Percentiles rank a stretch among this genome's conserved stretches.
Evolutionary conservation across 495 filamentous ascomycete genomes (phyloP).

Genomic region (Clavariopsis aquatica): DNA sequence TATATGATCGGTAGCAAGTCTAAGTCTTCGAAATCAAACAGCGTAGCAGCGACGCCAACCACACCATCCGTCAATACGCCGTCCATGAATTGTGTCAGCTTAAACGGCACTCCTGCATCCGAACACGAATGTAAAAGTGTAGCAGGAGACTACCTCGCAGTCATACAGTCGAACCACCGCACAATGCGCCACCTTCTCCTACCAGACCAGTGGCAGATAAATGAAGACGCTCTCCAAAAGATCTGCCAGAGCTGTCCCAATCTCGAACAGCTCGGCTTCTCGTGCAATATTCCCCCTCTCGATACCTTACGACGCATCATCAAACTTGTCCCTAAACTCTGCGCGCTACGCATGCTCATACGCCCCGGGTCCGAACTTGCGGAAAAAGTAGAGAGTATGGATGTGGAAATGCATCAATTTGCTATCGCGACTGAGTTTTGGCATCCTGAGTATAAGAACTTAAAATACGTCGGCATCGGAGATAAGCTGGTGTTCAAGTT

Average conservation of each 20-base stretch:
- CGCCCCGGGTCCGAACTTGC: constrained; percentile 29
- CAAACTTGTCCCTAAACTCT: constrained; percentile 40
- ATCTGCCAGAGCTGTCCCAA: constrained; percentile 59
- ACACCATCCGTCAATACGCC: constrained; percentile 21
- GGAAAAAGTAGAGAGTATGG: constrained; percentile 32
- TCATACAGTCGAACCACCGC: constrained; percentile 47
- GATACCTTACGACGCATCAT: constrained; percentile 37
- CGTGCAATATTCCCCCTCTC: constrained; percentile 20
- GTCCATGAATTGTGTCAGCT: neutral
- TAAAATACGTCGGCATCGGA: constrained; percentile 42
- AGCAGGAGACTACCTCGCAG: constrained; percentile 41
- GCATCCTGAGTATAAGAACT: constrained; percentile 30
- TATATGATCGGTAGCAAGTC: constrained; percentile 37
- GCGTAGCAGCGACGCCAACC: constrained; percentile 25
- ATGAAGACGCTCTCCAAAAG: constrained; percentile 50
- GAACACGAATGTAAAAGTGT: constrained; percentile 31
- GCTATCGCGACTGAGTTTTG: constrained; percentile 33
- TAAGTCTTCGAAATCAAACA: constrained; percentile 20
- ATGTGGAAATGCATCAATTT: constrained; percentile 37
- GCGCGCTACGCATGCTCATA: constrained; percentile 41
- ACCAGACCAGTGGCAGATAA: constrained; percentile 58
- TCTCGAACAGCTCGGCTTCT: constrained; percentile 55
- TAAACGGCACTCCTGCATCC: constrained; percentile 9
- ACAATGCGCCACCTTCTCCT: constrained; percentile 59
- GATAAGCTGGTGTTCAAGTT: constrained; percentile 38